phyloP scores from a whole-genome alignment of 129 eudicot species.

The Silybum marianum region DNA sequence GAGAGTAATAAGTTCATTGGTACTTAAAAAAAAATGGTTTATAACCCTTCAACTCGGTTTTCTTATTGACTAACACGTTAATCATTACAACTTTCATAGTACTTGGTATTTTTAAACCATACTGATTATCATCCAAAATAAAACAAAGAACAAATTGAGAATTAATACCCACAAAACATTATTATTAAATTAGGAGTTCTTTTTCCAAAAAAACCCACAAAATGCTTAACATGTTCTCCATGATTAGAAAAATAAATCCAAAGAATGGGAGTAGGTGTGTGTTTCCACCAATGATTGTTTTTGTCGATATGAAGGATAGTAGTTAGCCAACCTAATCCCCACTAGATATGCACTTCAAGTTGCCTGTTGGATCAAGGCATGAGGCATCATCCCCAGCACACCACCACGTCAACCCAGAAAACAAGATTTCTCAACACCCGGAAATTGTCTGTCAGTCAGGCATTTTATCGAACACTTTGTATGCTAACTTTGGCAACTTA shows the following conservation, averaged over 20 bases:
- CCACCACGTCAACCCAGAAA: conserved; percentile 28
- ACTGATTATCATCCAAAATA: not conserved
- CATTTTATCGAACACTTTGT: conserved; percentile 15
- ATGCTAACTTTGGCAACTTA: not conserved
- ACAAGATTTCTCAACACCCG: conserved; percentile 17
- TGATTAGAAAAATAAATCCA: conserved; percentile 9
- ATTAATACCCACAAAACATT: not conserved
- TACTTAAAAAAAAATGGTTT: no score
- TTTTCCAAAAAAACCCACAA: conserved; percentile 23
- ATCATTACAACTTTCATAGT: no score
- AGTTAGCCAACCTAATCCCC: conserved; percentile 24
- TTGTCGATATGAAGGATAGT: conserved; percentile 2
- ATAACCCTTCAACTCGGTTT: no score
- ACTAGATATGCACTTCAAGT: conserved; percentile 28
- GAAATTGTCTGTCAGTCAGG: conserved; percentile 8
- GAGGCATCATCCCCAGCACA: not conserved
- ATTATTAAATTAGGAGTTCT: not conserved
- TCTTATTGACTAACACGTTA: no score
- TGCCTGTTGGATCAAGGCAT: conserved; percentile 31
- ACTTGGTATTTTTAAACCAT: not conserved
- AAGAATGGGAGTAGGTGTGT: conserved; percentile 40
- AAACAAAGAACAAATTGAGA: not conserved
- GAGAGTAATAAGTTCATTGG: no score
- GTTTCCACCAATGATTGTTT: conserved; percentile 41
- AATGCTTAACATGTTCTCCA: conserved; percentile 37